Percentiles rank a stretch among this genome's conserved stretches.
These are phyloP conservation scores for Cryptosporidium baileyi DNA, from an alignment of 169 alveolate genomes.

Conservation along the genomic window DNA sequence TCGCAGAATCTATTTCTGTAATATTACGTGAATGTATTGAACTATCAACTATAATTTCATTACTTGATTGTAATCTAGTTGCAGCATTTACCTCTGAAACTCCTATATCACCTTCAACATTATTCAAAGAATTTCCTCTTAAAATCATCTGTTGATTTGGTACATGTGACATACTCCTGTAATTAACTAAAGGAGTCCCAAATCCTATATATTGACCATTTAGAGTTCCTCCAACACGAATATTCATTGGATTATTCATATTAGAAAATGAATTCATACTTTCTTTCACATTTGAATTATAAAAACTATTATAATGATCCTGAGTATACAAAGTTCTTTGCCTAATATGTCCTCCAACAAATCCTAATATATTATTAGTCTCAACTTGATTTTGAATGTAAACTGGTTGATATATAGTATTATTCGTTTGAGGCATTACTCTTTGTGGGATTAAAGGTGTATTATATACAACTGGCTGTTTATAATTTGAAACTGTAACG, in stretches of 20 bases:
- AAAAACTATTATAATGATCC: not conserved
- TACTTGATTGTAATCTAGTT: conserved; percentile 51
- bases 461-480: conserved; percentile 19
- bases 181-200: conserved; percentile 33
- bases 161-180: conserved; percentile 55
- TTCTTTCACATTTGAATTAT: not conserved
- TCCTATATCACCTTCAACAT: not conserved
- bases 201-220: conserved; percentile 11
- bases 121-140: not conserved
- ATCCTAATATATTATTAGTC: not conserved
- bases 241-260: not conserved
- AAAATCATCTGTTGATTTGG: conserved; percentile 10
- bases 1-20: not conserved
- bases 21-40: not conserved
- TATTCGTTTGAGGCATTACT: conserved; percentile 26
- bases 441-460: conserved; percentile 56
- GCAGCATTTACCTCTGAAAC: not conserved
- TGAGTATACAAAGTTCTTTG: conserved; percentile 30
- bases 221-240: not conserved
- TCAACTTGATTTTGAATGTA: conserved; percentile 37
- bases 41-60: not conserved
- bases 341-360: not conserved
- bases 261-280: not conserved
- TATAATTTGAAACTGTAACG: not conserved
- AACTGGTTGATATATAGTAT: conserved; percentile 2